Percentiles rank a stretch among this genome's conserved stretches.
Evolutionary conservation across 2,329 filamentous ascomycete genomes (phyloP).

Genomic region (Colletotrichum tanaceti): DNA sequence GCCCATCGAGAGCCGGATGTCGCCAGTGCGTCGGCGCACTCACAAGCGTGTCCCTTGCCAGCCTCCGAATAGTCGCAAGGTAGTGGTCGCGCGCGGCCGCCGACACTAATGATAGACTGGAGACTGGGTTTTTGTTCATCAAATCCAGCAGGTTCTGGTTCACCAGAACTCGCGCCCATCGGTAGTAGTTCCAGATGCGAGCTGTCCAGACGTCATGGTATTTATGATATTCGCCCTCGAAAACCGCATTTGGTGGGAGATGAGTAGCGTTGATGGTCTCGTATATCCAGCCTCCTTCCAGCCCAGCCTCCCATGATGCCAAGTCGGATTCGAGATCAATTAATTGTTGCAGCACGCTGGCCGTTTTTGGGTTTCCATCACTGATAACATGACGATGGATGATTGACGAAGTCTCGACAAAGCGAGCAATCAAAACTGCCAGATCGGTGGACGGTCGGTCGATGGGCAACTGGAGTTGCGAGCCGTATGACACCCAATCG

Average conservation of each 20-base stretch:
- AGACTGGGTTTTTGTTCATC: constrained; percentile 53
- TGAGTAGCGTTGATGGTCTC: constrained; percentile 48
- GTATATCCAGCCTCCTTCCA: constrained; percentile 54
- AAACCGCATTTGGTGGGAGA: constrained; percentile 57
- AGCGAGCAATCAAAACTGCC: constrained; percentile 54
- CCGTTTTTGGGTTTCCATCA: constrained; percentile 53
- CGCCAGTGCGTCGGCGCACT: constrained; percentile 64
- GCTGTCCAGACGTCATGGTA: constrained; percentile 66
- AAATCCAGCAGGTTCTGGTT: constrained; percentile 62
- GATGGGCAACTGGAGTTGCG: constrained; percentile 48
- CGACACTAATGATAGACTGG: constrained; percentile 50
- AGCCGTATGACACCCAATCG: constrained; percentile 57
- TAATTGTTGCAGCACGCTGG: constrained; percentile 53
- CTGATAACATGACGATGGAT: constrained; percentile 49
- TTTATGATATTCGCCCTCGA: constrained; percentile 64
- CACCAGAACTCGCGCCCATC: constrained; percentile 66
- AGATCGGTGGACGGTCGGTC: constrained; percentile 57
- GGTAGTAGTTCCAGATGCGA: constrained; percentile 69
- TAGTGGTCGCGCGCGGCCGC: constrained; percentile 47
- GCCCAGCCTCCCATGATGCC: constrained; percentile 51
- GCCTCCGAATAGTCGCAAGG: constrained; percentile 50
- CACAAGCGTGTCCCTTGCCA: constrained; percentile 58
- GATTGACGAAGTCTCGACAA: constrained; percentile 54
- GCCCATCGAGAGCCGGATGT: constrained; percentile 58
- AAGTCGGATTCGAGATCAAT: constrained; percentile 55